These are phyloP conservation scores for Inga laurina DNA, from an alignment of 306 rosid species.

Conservation along the genomic window DNA sequence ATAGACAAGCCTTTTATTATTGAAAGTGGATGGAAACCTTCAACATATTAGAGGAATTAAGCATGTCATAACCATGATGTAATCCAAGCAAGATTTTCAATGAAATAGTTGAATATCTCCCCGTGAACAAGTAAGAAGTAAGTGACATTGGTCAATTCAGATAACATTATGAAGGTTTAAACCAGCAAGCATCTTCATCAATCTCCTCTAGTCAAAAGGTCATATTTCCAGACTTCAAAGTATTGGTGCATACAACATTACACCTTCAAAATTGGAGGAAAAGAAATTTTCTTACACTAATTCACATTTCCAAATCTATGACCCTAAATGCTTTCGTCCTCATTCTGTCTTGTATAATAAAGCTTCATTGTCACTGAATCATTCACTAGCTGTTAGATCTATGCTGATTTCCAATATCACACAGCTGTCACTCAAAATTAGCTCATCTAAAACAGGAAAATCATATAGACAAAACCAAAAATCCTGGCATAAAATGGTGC, in stretches of 20 bases:
- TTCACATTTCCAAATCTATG: neutral
- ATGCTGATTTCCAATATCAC: neutral
- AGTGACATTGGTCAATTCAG: neutral
- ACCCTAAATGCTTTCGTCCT: neutral
- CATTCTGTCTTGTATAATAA: neutral
- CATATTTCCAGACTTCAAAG: neutral
- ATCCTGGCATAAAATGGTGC: neutral
- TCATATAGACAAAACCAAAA: neutral
- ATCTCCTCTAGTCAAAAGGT: neutral
- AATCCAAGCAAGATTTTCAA: constrained; percentile 9
- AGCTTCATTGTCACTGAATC: neutral
- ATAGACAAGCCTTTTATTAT: neutral
- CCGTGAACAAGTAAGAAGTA: neutral
- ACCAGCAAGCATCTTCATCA: neutral
- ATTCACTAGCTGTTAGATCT: neutral
- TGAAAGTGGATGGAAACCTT: neutral
- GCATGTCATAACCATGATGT: neutral
- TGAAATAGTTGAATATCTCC: neutral
- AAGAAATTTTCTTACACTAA: neutral
- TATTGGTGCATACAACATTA: neutral
- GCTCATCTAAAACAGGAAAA: neutral
- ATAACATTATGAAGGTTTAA: neutral
- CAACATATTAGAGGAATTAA: neutral
- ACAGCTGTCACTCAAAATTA: neutral
- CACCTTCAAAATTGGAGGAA: neutral